Conservation (phyloP, 495 filamentous ascomycete species). For the Neurospora sublineolata region DNA sequence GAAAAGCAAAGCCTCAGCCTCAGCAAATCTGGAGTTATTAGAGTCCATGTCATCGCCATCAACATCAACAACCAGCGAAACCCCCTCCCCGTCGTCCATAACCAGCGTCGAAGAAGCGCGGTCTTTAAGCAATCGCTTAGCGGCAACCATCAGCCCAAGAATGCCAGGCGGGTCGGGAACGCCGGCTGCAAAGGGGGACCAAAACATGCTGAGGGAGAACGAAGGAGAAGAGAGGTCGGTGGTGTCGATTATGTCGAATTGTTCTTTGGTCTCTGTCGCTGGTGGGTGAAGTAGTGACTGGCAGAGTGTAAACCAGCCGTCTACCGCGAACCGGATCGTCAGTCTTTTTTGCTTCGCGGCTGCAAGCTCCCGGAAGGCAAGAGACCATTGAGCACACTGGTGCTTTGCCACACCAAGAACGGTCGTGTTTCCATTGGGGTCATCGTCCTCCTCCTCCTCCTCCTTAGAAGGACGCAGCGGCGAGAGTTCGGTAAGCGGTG, state of each 20-base stretch:
- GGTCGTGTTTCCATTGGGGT: not conserved
- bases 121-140: conserved; percentile 33
- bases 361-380: conserved; percentile 17
- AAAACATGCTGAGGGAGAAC: not conserved
- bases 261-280: conserved; percentile 9
- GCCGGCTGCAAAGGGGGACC: not conserved
- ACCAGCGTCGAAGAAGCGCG: conserved; percentile 27
- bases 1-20: conserved; percentile 2
- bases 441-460: not conserved
- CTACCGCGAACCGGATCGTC: conserved; percentile 30
- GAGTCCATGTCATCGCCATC: conserved; percentile 14
- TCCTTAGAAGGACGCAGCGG: not conserved
- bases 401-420: conserved; percentile 12
- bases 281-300: conserved; percentile 29
- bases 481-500: conserved; percentile 7
- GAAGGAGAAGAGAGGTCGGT: conserved; percentile 29
- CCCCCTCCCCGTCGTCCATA: conserved; percentile 11
- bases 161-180: conserved; percentile 33
- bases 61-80: not conserved
- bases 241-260: conserved; percentile 50
- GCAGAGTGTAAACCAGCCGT: conserved; percentile 36
- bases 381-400: conserved; percentile 25
- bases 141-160: conserved; percentile 37
- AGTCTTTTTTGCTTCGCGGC: conserved; percentile 5
- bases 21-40: not conserved